These are phyloP conservation scores for Ehretia macrophylla DNA, from an alignment of 257 asterid genomes.

Conservation along the genomic window DNA sequence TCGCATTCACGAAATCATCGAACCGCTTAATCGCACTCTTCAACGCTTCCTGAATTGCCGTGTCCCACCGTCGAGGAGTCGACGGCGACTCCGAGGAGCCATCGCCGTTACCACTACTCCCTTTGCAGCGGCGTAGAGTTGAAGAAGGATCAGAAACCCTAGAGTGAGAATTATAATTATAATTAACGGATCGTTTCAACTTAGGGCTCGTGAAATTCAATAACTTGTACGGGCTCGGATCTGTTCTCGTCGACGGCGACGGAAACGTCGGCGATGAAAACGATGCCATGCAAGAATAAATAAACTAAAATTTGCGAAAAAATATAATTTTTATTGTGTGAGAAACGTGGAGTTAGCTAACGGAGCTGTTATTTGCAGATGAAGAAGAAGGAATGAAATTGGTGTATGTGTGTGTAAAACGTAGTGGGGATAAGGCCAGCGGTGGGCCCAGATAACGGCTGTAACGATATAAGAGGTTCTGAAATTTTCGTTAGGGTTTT, in stretches of 20 bases:
- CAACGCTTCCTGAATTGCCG: constrained; percentile 53
- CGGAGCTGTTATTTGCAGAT: no score
- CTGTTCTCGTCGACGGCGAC: constrained; percentile 37
- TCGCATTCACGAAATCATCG: constrained; percentile 39
- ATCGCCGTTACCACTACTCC: constrained; percentile 23
- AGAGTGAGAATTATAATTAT: constrained; percentile 15
- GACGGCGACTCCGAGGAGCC: constrained; percentile 21
- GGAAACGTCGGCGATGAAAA: constrained; percentile 52
- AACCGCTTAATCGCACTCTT: constrained; percentile 51
- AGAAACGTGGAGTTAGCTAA: no score
- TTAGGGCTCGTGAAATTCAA: constrained; percentile 29
- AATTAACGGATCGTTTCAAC: constrained; percentile 27
- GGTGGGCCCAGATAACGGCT: no score
- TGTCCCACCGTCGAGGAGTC: constrained; percentile 52
- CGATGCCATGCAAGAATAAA: constrained; percentile 50
- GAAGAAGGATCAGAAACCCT: constrained; percentile 40
- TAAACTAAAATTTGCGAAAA: no score
- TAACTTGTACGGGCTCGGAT: constrained; percentile 27
- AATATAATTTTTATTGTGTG: no score
- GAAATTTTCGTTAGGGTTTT: not conserved
- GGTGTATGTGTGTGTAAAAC: no score
- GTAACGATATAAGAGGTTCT: no score
- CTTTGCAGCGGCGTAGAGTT: constrained; percentile 55
- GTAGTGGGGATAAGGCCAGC: no score
- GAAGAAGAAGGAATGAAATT: no score